Percentiles rank a stretch among this genome's conserved stretches.
phyloP scores from a whole-genome alignment of 176 grass and related monocot genomes.

The Zoysia japonica region DNA sequence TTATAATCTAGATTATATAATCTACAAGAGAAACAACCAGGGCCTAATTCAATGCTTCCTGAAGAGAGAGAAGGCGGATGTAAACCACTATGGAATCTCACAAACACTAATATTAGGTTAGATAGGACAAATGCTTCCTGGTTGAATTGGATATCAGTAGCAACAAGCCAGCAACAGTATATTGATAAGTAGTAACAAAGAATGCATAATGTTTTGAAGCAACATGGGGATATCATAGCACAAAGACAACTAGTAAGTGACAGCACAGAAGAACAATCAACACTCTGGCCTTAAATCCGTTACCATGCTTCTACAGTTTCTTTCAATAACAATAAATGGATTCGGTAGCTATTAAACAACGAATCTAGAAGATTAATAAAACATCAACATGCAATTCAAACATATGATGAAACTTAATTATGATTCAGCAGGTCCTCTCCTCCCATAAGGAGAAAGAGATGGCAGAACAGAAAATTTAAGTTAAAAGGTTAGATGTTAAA shows the following conservation, averaged over 20 bases:
- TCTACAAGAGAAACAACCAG: too few relatives aligned
- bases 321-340: not conserved
- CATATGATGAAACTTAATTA: not conserved
- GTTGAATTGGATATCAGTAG: not conserved
- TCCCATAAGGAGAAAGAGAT: not conserved
- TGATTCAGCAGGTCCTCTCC: not conserved
- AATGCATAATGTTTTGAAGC: not conserved
- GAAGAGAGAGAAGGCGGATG: too few relatives aligned
- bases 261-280: not conserved
- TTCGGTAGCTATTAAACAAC: not conserved
- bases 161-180: not conserved
- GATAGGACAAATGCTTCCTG: not conserved
- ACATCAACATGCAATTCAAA: not conserved
- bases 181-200: not conserved
- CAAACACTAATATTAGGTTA: slow-evolving; percentile 4
- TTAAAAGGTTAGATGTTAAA: not conserved
- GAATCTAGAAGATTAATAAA: not conserved
- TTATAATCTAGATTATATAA: too few relatives aligned
- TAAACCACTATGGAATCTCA: too few relatives aligned
- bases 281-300: not conserved
- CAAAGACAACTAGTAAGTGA: not conserved
- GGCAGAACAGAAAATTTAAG: not conserved
- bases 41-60: too few relatives aligned
- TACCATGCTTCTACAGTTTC: not conserved
- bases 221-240: slow-evolving; percentile 11